These are phyloP conservation scores for Phytophthora pluvialis DNA, from an alignment of 352 stramenopile genomes.

Conservation along the genomic window DNA sequence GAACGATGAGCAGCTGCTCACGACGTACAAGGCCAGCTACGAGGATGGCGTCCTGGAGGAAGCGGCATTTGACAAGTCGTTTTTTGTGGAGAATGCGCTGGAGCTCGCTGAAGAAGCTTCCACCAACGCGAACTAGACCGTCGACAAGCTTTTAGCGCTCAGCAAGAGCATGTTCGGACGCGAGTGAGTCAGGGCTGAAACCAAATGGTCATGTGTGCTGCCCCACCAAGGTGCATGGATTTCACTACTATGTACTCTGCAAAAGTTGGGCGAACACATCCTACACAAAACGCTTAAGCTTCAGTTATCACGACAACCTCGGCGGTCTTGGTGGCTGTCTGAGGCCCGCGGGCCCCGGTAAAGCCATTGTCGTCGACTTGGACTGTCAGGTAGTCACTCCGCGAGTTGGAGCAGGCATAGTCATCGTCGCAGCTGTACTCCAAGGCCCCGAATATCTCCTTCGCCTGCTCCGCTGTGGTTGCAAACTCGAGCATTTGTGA, in stretches of 20 bases:
- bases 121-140: constrained; percentile 21
- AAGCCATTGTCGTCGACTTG: constrained; percentile 70
- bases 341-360: constrained; percentile 42
- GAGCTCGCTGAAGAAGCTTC: constrained; percentile 76
- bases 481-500: constrained; percentile 47
- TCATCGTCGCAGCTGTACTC: constrained; percentile 43
- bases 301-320: constrained; percentile 30
- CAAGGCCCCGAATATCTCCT: constrained; percentile 36
- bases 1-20: constrained; percentile 78
- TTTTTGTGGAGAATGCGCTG: constrained; percentile 85
- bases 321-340: constrained; percentile 29
- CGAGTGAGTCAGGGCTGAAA: constrained; percentile 3
- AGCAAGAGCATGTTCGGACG: constrained; percentile 8
- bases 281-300: background rate
- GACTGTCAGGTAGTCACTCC: constrained; percentile 46
- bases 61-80: constrained; percentile 73
- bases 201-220: constrained; percentile 10
- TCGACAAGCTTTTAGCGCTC: constrained; percentile 3
- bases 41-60: constrained; percentile 57
- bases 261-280: background rate
- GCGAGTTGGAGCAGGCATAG: constrained; percentile 35
- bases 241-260: background rate
- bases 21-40: constrained; percentile 84
- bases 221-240: background rate
- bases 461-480: constrained; percentile 22